phyloP scores from a whole-genome alignment of 768 basidiomycete genomes.

The Dentipellis sp. region DNA sequence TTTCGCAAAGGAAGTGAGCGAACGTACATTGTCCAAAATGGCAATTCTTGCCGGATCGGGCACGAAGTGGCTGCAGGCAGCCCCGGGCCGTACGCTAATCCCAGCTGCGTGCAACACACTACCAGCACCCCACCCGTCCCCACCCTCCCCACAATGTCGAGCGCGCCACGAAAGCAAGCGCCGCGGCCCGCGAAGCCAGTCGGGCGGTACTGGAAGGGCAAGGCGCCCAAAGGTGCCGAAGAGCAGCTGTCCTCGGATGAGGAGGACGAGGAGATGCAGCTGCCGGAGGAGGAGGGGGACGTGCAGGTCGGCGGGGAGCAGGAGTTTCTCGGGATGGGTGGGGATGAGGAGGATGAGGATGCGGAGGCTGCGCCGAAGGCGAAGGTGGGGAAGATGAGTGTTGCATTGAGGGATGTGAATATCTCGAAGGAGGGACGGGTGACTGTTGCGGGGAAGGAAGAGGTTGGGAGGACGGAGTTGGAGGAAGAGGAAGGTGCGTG shows the following conservation, averaged over 20 bases:
- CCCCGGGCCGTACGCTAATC: no score
- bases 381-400: conserved; percentile 43
- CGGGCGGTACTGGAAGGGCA: conserved; percentile 86
- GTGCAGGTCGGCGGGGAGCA: conserved; percentile 56
- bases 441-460: conserved; percentile 68
- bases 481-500: conserved; percentile 43
- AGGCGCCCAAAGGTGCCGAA: conserved; percentile 67
- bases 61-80: no score
- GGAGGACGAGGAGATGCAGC: conserved; percentile 32
- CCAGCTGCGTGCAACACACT: not conserved
- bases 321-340: conserved; percentile 35
- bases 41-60: no score
- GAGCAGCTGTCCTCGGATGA: conserved; percentile 55
- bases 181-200: conserved; percentile 73
- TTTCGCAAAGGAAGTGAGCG: no score
- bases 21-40: no score
- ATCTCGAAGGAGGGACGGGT: conserved; percentile 77
- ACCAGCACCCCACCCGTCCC: not conserved
- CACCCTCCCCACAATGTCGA: conserved; percentile 6
- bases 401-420: conserved; percentile 70
- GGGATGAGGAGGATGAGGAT: conserved; percentile 35
- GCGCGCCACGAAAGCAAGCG: conserved; percentile 49
- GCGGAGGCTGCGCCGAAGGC: conserved; percentile 11
- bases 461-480: conserved; percentile 63
- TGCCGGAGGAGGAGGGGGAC: conserved; percentile 35